Base-by-base conservation (phyloP, 2,329 filamentous ascomycete genomes). In the Talaromyces sp. region DNA sequence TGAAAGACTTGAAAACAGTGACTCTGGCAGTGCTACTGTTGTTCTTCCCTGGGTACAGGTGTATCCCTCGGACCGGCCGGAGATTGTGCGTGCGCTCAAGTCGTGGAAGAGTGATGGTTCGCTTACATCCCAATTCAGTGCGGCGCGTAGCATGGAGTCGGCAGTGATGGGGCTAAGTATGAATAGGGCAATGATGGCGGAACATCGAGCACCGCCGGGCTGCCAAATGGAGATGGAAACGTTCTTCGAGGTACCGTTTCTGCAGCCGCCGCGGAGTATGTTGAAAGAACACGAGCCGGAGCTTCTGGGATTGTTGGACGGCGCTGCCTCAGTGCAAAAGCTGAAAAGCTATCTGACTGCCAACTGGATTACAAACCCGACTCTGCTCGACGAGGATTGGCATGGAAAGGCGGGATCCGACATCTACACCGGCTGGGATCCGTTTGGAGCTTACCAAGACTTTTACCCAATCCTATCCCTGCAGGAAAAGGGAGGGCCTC, bases 251-350 rank as follows among this genome's bases (percentile, higher is more conserved):
- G 36, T 51, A 10, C 62, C 62, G 28, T 54, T 63, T 9, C 47
- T 63, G 25, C 62, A 60, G 44, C 58, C 62, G 36, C 58, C 62
- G 15, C 51, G 58, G 32, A 52, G 55, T 30, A 42, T 63, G 4
- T 44, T 61, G 51, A 58, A 53, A 25, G 59, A 60, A 7, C 44
- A 63, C 51, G 62, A 63, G 25, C 62, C 62, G 3, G 58, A 63
- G 32, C 51, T 63, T 19, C 39, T 60, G 11, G 51, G 19, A 17
- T 51, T 63, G 5, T 17, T 63, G 19, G 62, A 61, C 28, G 58
- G 17, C 13, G 44, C 58, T 13, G 52, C 58, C 8, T 36, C 62
- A 4, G 10, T 28, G 5, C 55, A 60, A 30, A 54, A 56, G 28
- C 32, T 63, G 19, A 30, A 25, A 19, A 44, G 9, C 8, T 61